Evolutionary conservation across 176 grass and related monocot species (phyloP), one percentile per base, ranked within the genome.

Genomic region (Thalia dealbata): DNA sequence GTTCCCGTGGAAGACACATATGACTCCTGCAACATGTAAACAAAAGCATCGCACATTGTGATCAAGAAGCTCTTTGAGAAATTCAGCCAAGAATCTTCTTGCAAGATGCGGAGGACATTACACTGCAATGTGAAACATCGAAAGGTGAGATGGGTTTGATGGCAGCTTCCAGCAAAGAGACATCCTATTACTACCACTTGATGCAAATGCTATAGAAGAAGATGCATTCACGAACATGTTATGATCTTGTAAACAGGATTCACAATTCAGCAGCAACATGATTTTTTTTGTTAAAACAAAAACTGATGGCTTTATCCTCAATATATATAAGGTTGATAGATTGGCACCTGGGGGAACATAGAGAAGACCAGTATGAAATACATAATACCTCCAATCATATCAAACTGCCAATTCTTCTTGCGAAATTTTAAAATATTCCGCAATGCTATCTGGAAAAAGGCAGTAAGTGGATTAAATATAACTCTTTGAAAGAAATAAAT

Each of bases 341-440:
- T 27, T 70, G 79, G 79, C 56, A 93, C 95, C 95, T 99, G 95
- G 27, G 87, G 90, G 84, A 99, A 93, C 90, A 87, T 91, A 32
- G 95, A 99, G 78, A 99, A 99, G 69, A 99, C 87, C 78, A 99
- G 77, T 66, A 99, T 62, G 16, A 99, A 99, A 81, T 99, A 99
- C 15, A 93, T 87, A 83, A 88, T 78, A 67, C 95, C 95, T 77
- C 95, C 95, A 81, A 99, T 99, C 19, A 99, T 76, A 82, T 99
- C 95, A 81, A 99, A 99, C 71, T 99, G 95, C 95, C 95, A 99
- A 79, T 99, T 99, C 82, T 99, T 99, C 71, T 79, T 91, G 73
- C 95, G 74, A 21, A 99, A 99, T 65, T 99, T 99, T 77, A 92
- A 78, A 75, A 99, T 99, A 67, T 99, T 99, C 48, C 87, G 90